Evolutionary conservation across 306 rosid genomes (phyloP), one percentile per base, ranked within the genome.

Genomic region (Fragaria ananassa): DNA sequence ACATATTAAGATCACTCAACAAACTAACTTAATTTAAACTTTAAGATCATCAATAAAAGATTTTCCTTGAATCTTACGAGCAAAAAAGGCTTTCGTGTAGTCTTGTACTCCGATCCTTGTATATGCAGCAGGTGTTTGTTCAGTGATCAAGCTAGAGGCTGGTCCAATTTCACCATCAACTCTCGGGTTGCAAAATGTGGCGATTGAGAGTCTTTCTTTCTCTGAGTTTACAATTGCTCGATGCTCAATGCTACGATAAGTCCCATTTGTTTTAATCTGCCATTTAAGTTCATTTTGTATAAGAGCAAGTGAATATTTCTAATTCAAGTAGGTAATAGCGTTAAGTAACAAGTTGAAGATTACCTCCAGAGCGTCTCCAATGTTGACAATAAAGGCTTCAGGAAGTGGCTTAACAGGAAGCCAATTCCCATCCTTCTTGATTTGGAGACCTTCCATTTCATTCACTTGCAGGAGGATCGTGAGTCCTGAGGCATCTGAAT

Each of bases 301-400:
- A 10, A 15, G 21, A 7, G 23, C 61, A 21, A 21, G 63, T 57
- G 63, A 10, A 57, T 25, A 23, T 9, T 57, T 56, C 29, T 56
- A 29, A 21, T n/a, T 23, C 63, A 57, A 51, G 27, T n/a, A n/a
- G 13, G 10, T 53, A 53, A 5, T 25, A 57, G 31, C 2, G 15
- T 57, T 11, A 10, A 10, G 15, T 53, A 57, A 57, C 6, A 57
- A 23, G 5, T 57, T 41, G 44, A 41, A 42, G 18, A 58, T 46
- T 80, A 84, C 84, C 84, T 84, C 87, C 23, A 81, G 17, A 35
- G 50, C 34, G 70, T 83, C 87, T 13, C 84, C 87, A 34, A 83
- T 27, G 64, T 83, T 83, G 29, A 80, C 77, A 39, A 70, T 53
- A 23, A 76, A 81, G 31, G 84, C 84, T 63, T 76, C 29, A 17